Conservation (phyloP, 257 asterid genomes). For the Thymus mandschuricus region DNA sequence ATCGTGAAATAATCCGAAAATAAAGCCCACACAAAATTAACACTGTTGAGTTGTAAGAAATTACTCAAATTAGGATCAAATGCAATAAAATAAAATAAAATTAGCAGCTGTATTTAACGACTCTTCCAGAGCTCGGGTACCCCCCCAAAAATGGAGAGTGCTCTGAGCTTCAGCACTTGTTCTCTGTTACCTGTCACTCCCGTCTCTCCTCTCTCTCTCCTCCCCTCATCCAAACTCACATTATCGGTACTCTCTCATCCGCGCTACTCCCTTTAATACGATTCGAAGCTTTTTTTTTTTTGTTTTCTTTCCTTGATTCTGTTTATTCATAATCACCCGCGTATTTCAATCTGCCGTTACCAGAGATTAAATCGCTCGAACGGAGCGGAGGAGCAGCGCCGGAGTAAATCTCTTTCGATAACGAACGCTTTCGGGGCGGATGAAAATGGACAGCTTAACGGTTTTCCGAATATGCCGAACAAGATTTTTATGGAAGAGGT, state of each 20-base stretch:
- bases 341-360: constrained; percentile 24
- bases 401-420: constrained; percentile 33
- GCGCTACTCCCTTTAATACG: not conserved
- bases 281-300: not conserved
- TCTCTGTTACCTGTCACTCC: constrained; percentile 54
- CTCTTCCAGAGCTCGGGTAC: constrained; percentile 27
- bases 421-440: constrained; percentile 56
- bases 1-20: not conserved
- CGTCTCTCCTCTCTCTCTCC: constrained; percentile 48
- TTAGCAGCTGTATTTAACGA: constrained; percentile 1
- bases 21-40: not conserved
- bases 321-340: constrained; percentile 20
- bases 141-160: constrained; percentile 66
- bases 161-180: constrained; percentile 63
- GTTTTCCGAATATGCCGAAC: constrained; percentile 51
- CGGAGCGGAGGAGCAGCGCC: constrained; percentile 38
- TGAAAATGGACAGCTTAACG: constrained; percentile 50
- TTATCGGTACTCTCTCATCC: constrained; percentile 42
- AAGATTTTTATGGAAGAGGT: constrained; percentile 88
- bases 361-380: constrained; percentile 59
- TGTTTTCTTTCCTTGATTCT: too few species aligned
- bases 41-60: not conserved
- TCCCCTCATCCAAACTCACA: constrained; percentile 41
- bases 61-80: too few species aligned
- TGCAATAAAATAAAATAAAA: constrained; percentile 15